Percentiles rank a stretch among this genome's conserved stretches.
phyloP scores from a whole-genome alignment of 1,139 yeast genomes.

The Geotrichum australiense region DNA sequence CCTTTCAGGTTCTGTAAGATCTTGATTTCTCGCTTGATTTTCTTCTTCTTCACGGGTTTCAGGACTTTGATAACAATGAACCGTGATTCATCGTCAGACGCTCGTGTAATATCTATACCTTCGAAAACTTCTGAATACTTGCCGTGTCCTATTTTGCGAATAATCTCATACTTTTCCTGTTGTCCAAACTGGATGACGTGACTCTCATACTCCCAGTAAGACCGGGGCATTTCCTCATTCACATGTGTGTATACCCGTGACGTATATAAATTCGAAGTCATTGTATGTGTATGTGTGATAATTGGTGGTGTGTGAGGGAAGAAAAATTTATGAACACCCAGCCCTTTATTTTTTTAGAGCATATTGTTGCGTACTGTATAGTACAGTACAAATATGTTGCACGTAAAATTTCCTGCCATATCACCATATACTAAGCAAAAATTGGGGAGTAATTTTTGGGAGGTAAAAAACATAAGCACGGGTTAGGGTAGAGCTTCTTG shows the following conservation, averaged over 20 bases:
- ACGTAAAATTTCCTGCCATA: not conserved
- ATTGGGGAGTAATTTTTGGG: not conserved
- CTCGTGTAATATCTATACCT: slow-evolving; percentile 44
- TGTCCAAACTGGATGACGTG: slow-evolving; percentile 45
- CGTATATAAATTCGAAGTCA: slow-evolving; percentile 38
- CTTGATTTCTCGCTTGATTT: slow-evolving; percentile 84
- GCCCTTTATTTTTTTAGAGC: too few relatives aligned
- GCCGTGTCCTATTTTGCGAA: slow-evolving; percentile 85
- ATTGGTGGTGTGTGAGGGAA: too few relatives aligned
- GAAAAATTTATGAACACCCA: too few relatives aligned
- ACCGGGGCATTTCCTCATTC: slow-evolving; percentile 61
- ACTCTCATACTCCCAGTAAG: slow-evolving; percentile 79
- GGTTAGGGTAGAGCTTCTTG: slow-evolving; percentile 1
- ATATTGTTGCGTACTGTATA: not conserved
- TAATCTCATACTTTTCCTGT: slow-evolving; percentile 72
- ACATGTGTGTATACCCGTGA: slow-evolving; percentile 79
- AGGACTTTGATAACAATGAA: slow-evolving; percentile 71
- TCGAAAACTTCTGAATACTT: slow-evolving; percentile 90
- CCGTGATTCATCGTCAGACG: slow-evolving; percentile 4
- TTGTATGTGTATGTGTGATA: not conserved
- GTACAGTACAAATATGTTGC: not conserved
- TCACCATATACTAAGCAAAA: too few relatives aligned
- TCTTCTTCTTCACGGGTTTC: slow-evolving; percentile 89
- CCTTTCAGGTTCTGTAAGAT: slow-evolving; percentile 74
- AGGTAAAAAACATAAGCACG: not conserved